Conservation (phyloP, 768 basidiomycete species). For the Termitomyces bulborhizus region DNA sequence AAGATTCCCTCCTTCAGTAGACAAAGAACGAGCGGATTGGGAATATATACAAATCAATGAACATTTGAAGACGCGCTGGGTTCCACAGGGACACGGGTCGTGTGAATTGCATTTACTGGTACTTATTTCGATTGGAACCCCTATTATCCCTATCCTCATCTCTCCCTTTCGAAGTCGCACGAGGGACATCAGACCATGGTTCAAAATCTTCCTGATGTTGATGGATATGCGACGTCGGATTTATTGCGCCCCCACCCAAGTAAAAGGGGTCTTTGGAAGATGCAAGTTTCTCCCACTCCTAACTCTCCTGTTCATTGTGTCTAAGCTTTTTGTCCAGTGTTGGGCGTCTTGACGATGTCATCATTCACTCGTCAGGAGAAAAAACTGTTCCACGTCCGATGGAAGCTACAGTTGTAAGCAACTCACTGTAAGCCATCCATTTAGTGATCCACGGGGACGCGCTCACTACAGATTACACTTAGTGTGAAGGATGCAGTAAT, state of each 20-base stretch:
- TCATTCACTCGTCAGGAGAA: conserved; percentile 28
- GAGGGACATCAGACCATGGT: too few relatives aligned
- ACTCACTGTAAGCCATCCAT: conserved; percentile 10
- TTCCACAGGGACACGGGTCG: too few relatives aligned
- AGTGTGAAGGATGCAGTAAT: conserved; percentile 11
- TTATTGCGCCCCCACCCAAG: neutral
- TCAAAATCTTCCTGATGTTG: neutral
- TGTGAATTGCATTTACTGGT: too few relatives aligned
- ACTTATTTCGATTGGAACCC: too few relatives aligned
- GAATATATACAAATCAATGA: too few relatives aligned
- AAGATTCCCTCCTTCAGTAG: too few relatives aligned
- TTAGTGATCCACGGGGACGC: neutral
- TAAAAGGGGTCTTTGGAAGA: neutral
- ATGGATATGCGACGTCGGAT: conserved; percentile 4
- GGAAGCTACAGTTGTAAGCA: conserved; percentile 17
- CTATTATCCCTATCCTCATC: too few relatives aligned
- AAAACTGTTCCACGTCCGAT: conserved; percentile 29
- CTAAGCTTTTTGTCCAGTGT: conserved; percentile 16
- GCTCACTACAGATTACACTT: neutral
- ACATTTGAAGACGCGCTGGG: too few relatives aligned
- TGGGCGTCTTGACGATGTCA: conserved; percentile 33
- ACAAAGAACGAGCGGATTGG: too few relatives aligned
- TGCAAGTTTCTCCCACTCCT: too few relatives aligned
- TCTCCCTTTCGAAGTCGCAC: too few relatives aligned
- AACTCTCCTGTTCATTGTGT: too few relatives aligned